Evolutionary conservation across 164 flowering plant genomes (phyloP).

Genomic region (Vitis labrusca): DNA sequence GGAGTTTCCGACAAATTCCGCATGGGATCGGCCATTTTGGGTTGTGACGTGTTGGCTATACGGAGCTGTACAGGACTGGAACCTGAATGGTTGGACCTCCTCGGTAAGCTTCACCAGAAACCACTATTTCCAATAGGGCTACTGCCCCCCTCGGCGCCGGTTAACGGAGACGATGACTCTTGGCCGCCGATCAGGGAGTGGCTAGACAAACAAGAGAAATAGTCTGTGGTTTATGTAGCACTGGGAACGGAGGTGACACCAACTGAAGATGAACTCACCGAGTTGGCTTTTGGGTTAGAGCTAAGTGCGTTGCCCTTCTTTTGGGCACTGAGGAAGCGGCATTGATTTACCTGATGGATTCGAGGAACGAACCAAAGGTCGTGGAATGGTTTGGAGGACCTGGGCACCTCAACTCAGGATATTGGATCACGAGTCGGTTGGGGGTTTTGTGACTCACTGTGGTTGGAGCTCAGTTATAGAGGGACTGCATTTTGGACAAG

Average conservation of each 20-base stretch:
- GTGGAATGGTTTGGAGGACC: neutral
- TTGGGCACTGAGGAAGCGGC: neutral
- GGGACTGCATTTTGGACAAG: no score
- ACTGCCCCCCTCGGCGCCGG: conserved; percentile 15
- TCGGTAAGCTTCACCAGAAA: conserved; percentile 17
- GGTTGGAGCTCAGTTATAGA: no score
- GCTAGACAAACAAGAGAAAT: conserved; percentile 3
- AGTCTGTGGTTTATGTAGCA: neutral
- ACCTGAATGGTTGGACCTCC: conserved; percentile 13
- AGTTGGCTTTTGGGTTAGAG: conserved; percentile 9
- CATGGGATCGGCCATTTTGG: neutral
- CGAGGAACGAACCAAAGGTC: conserved; percentile 6
- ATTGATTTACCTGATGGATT: conserved; percentile 7
- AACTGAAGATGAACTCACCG: neutral
- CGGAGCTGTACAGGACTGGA: conserved; percentile 26
- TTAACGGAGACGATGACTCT: neutral
- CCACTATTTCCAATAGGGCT: conserved; percentile 29
- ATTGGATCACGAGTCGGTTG: no score
- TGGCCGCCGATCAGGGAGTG: neutral
- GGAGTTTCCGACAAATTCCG: conserved; percentile 13
- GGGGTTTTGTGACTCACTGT: no score
- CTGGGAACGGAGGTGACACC: neutral
- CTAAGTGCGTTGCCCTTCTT: neutral
- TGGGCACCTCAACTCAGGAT: no score
- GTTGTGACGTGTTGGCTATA: conserved; percentile 11